A percentile compares a stretch with the other conserved stretches of the same genome.
Evolutionary conservation across 148 eudicot genomes (phyloP).

Genomic region (Camellia japonica): DNA sequence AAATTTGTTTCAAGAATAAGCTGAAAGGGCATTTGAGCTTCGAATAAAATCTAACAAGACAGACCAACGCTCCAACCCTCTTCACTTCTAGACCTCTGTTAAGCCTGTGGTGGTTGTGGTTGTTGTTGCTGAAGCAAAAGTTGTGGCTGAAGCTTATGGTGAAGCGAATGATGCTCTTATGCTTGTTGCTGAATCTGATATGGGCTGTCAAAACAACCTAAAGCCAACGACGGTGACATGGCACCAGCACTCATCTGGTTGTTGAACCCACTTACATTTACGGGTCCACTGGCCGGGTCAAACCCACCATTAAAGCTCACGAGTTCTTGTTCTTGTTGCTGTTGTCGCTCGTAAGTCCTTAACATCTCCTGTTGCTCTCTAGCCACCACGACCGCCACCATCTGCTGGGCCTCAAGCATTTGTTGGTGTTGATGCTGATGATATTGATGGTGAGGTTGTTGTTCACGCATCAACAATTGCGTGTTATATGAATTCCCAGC

Average conservation of each 20-base stretch:
- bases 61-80: constrained; percentile 44
- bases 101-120: constrained; percentile 23
- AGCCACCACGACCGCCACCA: constrained; percentile 36
- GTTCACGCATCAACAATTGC: constrained; percentile 33
- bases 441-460: too few species aligned
- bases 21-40: constrained; percentile 9
- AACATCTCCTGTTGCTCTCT: constrained; percentile 59
- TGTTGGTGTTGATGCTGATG: constrained; percentile 35
- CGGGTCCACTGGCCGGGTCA: constrained; percentile 28
- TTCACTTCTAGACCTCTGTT: constrained; percentile 35
- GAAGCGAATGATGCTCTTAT: constrained; percentile 22
- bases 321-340: constrained; percentile 29
- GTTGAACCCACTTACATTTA: constrained; percentile 23
- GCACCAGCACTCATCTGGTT: constrained; percentile 10
- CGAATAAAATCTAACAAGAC: constrained; percentile 15
- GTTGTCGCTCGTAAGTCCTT: constrained; percentile 33
- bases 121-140: constrained; percentile 38
- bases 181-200: constrained; percentile 44
- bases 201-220: constrained; percentile 38
- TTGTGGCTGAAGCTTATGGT: constrained; percentile 27
- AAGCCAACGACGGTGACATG: constrained; percentile 41
- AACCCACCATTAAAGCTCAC: constrained; percentile 38
- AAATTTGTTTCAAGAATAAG: constrained; percentile 19
- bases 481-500: constrained; percentile 16
- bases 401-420: constrained; percentile 47